phyloP scores from a whole-genome alignment of 768 basidiomycete genomes.

The Thelephora aurantiotincta region DNA sequence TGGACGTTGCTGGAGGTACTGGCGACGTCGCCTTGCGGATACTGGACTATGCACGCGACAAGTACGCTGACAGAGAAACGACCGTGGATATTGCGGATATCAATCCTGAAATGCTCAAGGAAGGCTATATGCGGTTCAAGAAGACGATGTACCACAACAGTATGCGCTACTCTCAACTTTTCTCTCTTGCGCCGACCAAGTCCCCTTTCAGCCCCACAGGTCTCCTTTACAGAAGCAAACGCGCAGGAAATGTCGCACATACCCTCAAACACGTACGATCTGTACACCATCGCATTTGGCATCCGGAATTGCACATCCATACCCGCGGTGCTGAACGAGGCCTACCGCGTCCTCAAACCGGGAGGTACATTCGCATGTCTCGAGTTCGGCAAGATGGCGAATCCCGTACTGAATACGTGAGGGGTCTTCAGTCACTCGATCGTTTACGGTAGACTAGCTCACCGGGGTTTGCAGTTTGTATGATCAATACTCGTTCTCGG shows the following conservation, averaged over 20 bases:
- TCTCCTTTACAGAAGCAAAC: constrained; percentile 87
- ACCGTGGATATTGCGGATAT: constrained; percentile 87
- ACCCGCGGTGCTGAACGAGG: constrained; percentile 75
- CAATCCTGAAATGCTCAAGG: constrained; percentile 89
- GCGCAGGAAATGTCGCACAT: constrained; percentile 75
- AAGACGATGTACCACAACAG: constrained; percentile 98
- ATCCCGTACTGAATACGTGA: constrained; percentile 77
- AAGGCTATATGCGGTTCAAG: constrained; percentile 81
- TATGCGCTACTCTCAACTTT: constrained; percentile 23
- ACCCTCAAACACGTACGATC: constrained; percentile 72
- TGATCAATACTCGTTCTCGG: constrained; percentile 89
- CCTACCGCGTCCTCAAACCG: constrained; percentile 88
- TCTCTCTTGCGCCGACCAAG: neutral
- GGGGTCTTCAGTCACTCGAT: constrained; percentile 14
- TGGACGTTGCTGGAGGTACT: constrained; percentile 96
- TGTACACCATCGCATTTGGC: constrained; percentile 98
- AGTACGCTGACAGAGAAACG: constrained; percentile 81
- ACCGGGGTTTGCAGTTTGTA: constrained; percentile 46
- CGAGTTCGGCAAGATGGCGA: constrained; percentile 88
- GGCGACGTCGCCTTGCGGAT: constrained; percentile 95
- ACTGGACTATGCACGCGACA: constrained; percentile 79
- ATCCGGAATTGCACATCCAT: constrained; percentile 96
- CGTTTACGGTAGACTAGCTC: neutral
- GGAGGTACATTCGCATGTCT: constrained; percentile 93
- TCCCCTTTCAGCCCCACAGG: constrained; percentile 60